A percentile compares a stretch with the other conserved stretches of the same genome.
phyloP scores from a whole-genome alignment of 106 monocot genomes.

The Dactylorhiza incarnata region DNA sequence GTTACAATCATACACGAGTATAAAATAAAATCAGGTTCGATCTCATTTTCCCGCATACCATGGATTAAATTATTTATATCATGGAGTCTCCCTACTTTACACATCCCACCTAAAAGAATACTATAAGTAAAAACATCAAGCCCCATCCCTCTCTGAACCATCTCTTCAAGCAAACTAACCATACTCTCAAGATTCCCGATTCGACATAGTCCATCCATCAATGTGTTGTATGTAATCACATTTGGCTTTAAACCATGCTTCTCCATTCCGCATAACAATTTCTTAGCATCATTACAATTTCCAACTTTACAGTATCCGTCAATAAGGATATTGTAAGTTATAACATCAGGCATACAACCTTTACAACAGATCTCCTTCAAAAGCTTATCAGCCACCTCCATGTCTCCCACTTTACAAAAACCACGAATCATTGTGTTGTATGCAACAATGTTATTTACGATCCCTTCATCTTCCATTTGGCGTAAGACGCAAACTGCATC shows the following conservation, averaged over 20 bases:
- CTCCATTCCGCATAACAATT: slow-evolving; percentile 25
- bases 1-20: slow-evolving; percentile 12
- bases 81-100: slow-evolving; percentile 2
- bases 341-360: slow-evolving; percentile 28
- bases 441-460: slow-evolving; percentile 16
- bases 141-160: slow-evolving; percentile 13
- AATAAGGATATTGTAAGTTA: slow-evolving; percentile 36
- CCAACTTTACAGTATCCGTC: slow-evolving; percentile 32
- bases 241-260: slow-evolving; percentile 19
- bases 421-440: slow-evolving; percentile 38
- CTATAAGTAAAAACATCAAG: slow-evolving; percentile 24
- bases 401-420: slow-evolving; percentile 25
- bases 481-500: slow-evolving; percentile 26
- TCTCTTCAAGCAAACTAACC: slow-evolving; percentile 17
- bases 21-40: slow-evolving; percentile 10
- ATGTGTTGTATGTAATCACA: slow-evolving; percentile 25
- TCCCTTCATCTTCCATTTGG: slow-evolving; percentile 23
- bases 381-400: slow-evolving; percentile 33
- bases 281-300: slow-evolving; percentile 14
- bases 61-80: slow-evolving; percentile 15
- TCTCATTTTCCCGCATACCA: slow-evolving; percentile 10
- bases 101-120: slow-evolving; percentile 20
- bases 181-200: slow-evolving; percentile 11
- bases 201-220: slow-evolving; percentile 23
- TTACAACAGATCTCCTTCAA: slow-evolving; percentile 14